Evolutionary conservation across 306 rosid species (phyloP).

Genomic region (Vicia villosa): DNA sequence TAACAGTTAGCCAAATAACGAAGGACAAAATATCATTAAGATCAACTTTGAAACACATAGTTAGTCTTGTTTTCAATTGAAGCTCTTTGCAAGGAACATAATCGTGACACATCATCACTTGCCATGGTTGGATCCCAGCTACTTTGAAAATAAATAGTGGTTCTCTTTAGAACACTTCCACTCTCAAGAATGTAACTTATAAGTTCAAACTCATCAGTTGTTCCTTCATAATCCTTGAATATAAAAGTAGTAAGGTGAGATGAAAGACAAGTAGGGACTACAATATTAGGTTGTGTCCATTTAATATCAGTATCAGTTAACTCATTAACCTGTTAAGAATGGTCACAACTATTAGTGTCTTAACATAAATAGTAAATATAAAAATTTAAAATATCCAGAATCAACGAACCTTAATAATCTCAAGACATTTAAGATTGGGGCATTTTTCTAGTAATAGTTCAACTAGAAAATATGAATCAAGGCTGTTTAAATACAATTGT

Average conservation of each 20-base stretch:
- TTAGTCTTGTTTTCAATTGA: neutral
- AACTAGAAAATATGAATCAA: neutral
- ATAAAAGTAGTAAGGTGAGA: conserved; percentile 3
- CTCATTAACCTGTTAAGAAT: neutral
- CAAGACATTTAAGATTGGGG: conserved; percentile 1
- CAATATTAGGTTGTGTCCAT: neutral
- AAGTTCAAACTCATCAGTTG: neutral
- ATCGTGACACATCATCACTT: neutral
- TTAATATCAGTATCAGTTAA: neutral
- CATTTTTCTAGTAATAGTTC: neutral
- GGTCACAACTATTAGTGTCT: no score
- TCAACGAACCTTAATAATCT: neutral
- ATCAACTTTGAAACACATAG: neutral
- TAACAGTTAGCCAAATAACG: no score
- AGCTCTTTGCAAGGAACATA: neutral
- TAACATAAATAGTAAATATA: neutral
- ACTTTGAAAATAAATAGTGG: neutral
- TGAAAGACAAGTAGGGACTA: conserved; percentile 14
- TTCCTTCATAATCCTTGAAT: neutral
- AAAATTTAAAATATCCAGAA: neutral
- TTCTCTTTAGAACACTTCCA: neutral
- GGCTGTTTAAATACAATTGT: neutral
- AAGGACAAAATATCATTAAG: neutral
- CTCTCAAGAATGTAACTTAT: conserved; percentile 8
- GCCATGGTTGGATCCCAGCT: neutral